These are phyloP conservation scores for Beauveria medogensis DNA, from an alignment of 2,329 filamentous ascomycete species.

Conservation along the genomic window DNA sequence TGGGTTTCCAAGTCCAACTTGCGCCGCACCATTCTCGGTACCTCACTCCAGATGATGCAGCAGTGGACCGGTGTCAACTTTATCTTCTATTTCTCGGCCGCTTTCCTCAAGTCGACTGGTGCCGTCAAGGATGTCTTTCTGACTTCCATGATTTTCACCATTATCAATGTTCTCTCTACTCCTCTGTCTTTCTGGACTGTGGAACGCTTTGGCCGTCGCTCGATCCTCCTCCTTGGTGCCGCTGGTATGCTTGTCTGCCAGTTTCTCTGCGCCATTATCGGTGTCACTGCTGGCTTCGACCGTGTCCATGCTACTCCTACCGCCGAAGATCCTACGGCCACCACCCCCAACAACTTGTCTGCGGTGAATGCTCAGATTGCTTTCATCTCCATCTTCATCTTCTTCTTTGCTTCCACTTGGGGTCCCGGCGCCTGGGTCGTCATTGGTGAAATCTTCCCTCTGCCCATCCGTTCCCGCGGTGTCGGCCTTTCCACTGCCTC, in stretches of 20 bases:
- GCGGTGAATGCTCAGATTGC: constrained; percentile 67
- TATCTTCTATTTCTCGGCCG: constrained; percentile 80
- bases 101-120: constrained; percentile 73
- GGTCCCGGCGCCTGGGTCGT: constrained; percentile 74
- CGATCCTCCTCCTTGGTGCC: constrained; percentile 71
- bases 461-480: constrained; percentile 81
- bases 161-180: constrained; percentile 81
- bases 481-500: constrained; percentile 79
- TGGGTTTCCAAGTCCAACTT: constrained; percentile 56
- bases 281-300: constrained; percentile 52
- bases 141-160: constrained; percentile 76
- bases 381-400: constrained; percentile 89
- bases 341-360: constrained; percentile 42
- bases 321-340: constrained; percentile 27
- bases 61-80: constrained; percentile 86
- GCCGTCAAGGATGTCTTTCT: constrained; percentile 73
- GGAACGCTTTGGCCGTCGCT: constrained; percentile 72
- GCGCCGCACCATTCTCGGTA: constrained; percentile 63
- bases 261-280: constrained; percentile 75
- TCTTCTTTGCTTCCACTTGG: constrained; percentile 87
- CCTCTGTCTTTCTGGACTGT: constrained; percentile 82
- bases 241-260: constrained; percentile 78
- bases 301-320: constrained; percentile 36
- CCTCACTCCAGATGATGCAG: constrained; percentile 73
- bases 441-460: constrained; percentile 84